Evolutionary conservation across 2,329 filamentous ascomycete species (phyloP).

Genomic region (Cryphonectria japonica): DNA sequence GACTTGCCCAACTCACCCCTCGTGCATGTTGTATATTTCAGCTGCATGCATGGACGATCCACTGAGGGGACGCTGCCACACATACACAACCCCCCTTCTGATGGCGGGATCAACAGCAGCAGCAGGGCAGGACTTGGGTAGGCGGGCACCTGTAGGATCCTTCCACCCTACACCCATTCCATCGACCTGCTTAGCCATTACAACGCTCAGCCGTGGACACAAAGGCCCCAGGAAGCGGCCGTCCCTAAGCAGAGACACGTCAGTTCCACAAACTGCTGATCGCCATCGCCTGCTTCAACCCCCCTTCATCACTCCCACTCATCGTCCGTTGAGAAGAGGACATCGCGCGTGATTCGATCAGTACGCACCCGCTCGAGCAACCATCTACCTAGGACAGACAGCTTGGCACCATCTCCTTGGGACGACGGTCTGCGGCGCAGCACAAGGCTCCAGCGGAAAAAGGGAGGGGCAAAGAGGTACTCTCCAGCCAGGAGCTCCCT

Average conservation of each 20-base stretch:
- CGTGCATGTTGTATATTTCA: constrained; percentile 13
- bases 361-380: not conserved
- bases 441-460: not conserved
- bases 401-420: not conserved
- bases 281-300: not conserved
- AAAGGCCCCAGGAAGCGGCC: not conserved
- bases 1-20: not conserved
- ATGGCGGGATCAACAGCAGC: not conserved
- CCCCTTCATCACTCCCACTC: not conserved
- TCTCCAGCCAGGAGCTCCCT: not conserved
- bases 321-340: not conserved
- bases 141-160: constrained; percentile 10
- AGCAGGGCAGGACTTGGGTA: not conserved
- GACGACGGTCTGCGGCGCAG: constrained; percentile 8
- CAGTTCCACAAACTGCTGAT: constrained; percentile 11
- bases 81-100: not conserved
- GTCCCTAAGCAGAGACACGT: constrained; percentile 14
- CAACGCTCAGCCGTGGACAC: not conserved
- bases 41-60: constrained; percentile 4
- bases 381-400: not conserved
- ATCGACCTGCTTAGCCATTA: not conserved
- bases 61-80: constrained; percentile 9
- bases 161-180: constrained; percentile 2
- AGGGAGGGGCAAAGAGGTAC: not conserved
- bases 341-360: not conserved